phyloP scores from a whole-genome alignment of 2,329 filamentous ascomycete species.

The Metarhizium anisopliae region DNA sequence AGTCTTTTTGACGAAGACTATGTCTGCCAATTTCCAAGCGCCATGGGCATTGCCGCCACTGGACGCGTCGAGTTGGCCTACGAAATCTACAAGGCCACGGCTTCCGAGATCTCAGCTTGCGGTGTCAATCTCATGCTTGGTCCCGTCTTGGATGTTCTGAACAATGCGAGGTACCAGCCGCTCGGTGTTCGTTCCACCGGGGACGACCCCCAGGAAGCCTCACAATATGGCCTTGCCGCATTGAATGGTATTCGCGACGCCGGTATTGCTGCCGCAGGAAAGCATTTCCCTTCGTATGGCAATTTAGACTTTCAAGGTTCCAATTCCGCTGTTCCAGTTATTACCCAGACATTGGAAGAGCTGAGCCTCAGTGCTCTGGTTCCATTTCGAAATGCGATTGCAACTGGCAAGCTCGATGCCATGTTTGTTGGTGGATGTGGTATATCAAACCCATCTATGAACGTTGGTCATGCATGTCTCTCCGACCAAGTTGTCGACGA shows the following conservation, averaged over 20 bases:
- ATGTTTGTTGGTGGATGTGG: conserved; percentile 96
- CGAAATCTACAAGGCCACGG: conserved; percentile 85
- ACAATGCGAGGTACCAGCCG: conserved; percentile 84
- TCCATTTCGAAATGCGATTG: conserved; percentile 84
- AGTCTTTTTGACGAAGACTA: conserved; percentile 93
- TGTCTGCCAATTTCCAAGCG: conserved; percentile 91
- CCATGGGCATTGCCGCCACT: conserved; percentile 93
- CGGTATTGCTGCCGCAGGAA: conserved; percentile 81
- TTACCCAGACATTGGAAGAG: conserved; percentile 89
- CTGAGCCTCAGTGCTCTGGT: conserved; percentile 85
- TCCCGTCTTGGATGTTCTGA: conserved; percentile 86
- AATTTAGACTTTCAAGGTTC: conserved; percentile 91
- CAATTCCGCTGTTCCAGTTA: conserved; percentile 85
- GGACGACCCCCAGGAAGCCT: conserved; percentile 92
- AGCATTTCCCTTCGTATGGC: conserved; percentile 94
- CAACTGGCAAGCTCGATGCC: conserved; percentile 70
- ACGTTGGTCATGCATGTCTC: conserved; percentile 90
- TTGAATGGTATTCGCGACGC: conserved; percentile 91
- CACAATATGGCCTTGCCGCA: conserved; percentile 80
- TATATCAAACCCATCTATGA: conserved; percentile 84
- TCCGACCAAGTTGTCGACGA: conserved; percentile 91
- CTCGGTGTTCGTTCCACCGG: conserved; percentile 82
- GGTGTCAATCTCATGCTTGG: conserved; percentile 95
- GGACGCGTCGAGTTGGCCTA: conserved; percentile 79
- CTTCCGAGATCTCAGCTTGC: conserved; percentile 82